These are phyloP conservation scores for Ormosia semicastrata DNA, from an alignment of 306 rosid species.

Conservation along the genomic window DNA sequence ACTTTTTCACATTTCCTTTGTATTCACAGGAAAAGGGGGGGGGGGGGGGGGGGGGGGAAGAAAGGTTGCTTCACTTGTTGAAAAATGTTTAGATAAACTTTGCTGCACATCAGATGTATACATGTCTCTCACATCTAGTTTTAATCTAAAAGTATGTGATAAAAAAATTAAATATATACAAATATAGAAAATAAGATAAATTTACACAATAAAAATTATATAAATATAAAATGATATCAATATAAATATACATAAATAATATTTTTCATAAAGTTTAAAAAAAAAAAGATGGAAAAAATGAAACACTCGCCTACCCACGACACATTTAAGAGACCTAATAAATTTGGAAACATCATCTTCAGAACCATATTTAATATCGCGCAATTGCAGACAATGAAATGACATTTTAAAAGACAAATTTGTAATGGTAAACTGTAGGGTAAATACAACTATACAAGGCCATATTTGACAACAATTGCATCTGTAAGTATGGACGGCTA, in stretches of 20 bases:
- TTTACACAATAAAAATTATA: not conserved
- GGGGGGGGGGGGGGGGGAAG: no score
- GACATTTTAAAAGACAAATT: slow-evolving; percentile 9
- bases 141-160: no score
- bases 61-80: not conserved
- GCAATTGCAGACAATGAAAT: slow-evolving; percentile 23
- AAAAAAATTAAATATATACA: no score
- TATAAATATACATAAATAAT: no score
- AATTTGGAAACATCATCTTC: slow-evolving; percentile 31
- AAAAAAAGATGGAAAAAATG: not conserved
- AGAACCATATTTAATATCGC: slow-evolving; percentile 23
- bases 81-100: not conserved
- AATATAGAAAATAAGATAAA: no score
- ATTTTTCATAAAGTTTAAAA: no score
- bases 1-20: not conserved
- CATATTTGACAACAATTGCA: not conserved
- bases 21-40: not conserved
- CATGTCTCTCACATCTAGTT: no score
- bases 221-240: no score
- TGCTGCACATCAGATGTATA: no score
- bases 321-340: slow-evolving; percentile 33
- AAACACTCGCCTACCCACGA: slow-evolving; percentile 18
- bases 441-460: not conserved
- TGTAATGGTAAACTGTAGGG: not conserved
- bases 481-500: not conserved